phyloP scores from a whole-genome alignment of 306 rosid species.

The Biancaea sappan region DNA sequence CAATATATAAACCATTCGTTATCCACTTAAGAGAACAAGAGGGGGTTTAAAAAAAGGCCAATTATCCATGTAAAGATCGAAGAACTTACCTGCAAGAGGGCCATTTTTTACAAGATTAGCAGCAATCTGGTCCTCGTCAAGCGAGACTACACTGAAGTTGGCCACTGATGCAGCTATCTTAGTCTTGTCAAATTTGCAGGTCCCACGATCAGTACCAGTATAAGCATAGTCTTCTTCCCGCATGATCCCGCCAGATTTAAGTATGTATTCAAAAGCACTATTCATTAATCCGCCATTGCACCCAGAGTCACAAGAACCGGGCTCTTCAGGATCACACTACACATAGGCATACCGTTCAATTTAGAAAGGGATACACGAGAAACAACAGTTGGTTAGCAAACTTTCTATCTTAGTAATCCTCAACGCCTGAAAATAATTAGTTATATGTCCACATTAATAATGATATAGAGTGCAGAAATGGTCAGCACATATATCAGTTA shows the following conservation, averaged over 20 bases:
- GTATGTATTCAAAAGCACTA: conserved; percentile 90
- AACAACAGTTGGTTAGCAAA: not conserved
- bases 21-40: not conserved
- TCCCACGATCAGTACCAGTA: conserved; percentile 62
- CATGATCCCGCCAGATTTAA: conserved; percentile 91
- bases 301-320: conserved; percentile 85
- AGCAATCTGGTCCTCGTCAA: conserved; percentile 84
- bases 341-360: not conserved
- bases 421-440: not conserved
- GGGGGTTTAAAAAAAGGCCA: not conserved
- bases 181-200: conserved; percentile 77
- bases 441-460: not conserved
- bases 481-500: not conserved
- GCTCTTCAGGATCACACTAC: conserved; percentile 94
- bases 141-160: conserved; percentile 86
- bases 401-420: not conserved
- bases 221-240: conserved; percentile 88
- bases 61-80: not conserved
- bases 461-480: not conserved
- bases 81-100: conserved; percentile 76
- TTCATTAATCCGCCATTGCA: conserved; percentile 97
- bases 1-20: not conserved
- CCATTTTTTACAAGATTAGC: conserved; percentile 95
- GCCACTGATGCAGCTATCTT: conserved; percentile 87
- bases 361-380: not conserved